Conservation (phyloP, 179 eudicot species). For the Silene coronaria region DNA sequence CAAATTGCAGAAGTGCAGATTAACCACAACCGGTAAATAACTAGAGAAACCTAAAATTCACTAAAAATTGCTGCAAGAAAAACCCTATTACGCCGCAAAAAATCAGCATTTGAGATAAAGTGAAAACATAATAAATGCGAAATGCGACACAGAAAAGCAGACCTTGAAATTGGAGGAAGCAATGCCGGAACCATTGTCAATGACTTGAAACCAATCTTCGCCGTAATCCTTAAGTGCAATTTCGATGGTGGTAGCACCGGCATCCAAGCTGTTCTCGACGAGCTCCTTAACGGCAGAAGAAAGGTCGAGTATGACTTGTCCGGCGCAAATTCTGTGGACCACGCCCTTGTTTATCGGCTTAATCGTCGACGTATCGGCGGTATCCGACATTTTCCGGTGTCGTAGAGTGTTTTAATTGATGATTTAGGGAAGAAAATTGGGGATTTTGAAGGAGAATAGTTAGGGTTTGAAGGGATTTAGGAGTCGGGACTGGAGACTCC, state of each 20-base stretch:
- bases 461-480: too few species aligned
- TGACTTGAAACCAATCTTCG: constrained; percentile 64
- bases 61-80: not conserved
- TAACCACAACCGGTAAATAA: not conserved
- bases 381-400: constrained; percentile 15
- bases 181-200: constrained; percentile 88
- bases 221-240: constrained; percentile 73
- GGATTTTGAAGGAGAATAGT: too few species aligned
- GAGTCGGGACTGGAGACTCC: too few species aligned
- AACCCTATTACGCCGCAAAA: not conserved
- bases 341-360: constrained; percentile 73
- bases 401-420: not conserved
- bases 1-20: not conserved
- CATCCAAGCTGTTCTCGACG: constrained; percentile 96
- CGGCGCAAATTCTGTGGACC: constrained; percentile 82
- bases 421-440: too few species aligned
- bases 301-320: constrained; percentile 89
- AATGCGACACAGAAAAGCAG: not conserved
- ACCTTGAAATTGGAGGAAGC: constrained; percentile 71
- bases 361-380: constrained; percentile 33
- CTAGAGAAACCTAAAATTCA: not conserved
- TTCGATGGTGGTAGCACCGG: constrained; percentile 81
- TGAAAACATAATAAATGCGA: not conserved
- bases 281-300: constrained; percentile 92
- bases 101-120: not conserved